Evolutionary conservation across 1,284 basidiomycete species (phyloP).

Genomic region (Puccinia brachypodii): DNA sequence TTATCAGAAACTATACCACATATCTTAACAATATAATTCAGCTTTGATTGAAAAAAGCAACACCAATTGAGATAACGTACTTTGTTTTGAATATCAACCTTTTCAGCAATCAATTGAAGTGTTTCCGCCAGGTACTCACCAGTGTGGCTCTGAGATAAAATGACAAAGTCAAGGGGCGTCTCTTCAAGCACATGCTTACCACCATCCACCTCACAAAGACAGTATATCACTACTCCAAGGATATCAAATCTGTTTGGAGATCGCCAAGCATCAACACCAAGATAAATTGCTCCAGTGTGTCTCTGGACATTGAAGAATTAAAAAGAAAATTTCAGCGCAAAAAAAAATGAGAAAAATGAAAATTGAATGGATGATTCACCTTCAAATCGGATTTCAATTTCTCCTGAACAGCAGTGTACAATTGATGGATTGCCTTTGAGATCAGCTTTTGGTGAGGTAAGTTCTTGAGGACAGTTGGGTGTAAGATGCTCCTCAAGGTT

Average conservation of each 20-base stretch:
- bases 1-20: constrained; percentile 9
- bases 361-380: background rate
- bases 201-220: background rate
- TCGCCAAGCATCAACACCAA: background rate
- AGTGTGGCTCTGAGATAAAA: background rate
- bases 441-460: too few relatives aligned
- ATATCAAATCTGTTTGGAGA: background rate
- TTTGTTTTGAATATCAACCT: background rate
- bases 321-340: background rate
- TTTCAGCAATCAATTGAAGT: background rate
- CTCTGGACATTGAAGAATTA: background rate
- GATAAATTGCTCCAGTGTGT: background rate
- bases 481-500: too few relatives aligned
- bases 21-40: background rate
- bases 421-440: too few relatives aligned
- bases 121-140: background rate
- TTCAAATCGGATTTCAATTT: too few relatives aligned
- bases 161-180: background rate
- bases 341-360: background rate
- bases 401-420: too few relatives aligned
- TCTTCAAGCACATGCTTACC: background rate
- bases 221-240: background rate
- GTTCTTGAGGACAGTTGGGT: too few relatives aligned
- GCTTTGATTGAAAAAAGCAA: background rate
- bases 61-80: background rate